Evolutionary conservation across 306 rosid genomes (phyloP), one percentile per base, ranked within the genome.

Genomic region (Clitoria ternatea): DNA sequence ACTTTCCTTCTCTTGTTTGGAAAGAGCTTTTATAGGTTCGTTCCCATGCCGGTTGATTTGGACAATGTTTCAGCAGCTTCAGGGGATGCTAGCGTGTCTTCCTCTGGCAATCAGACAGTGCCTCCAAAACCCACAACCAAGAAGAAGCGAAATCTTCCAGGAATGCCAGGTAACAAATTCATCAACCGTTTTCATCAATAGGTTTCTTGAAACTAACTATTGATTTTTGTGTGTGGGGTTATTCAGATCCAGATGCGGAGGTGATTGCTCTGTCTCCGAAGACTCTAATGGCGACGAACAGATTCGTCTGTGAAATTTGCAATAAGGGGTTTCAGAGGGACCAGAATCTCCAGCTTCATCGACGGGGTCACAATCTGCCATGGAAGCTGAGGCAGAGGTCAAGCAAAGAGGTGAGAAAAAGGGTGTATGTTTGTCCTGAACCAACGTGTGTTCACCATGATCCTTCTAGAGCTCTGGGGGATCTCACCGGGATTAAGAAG

Each of bases 111-210:
- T 71, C 85, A 73, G 61, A 81, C 95, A n/a, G n/a, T n/a, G n/a
- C n/a, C n/a, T n/a, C n/a, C n/a, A 19, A 83, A 77, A 49, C 72
- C 86, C 59, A 59, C 83, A 10, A 36, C 87, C 33, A 92, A 90
- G 88, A 92, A 83, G 73, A 92, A 90, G 79, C 72, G 98, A 63
- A 92, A 80, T 74, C 87, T 89, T 4, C 98, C 98, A 0, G 98
- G 98, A 84, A 92, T 90, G 98, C 98, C 98, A 70, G 98, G 96
- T 92, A 64, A 8, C n/a, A n/a, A n/a, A n/a, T n/a, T n/a, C n/a
- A n/a, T n/a, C n/a, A n/a, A n/a, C n/a, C n/a, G n/a, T n/a, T n/a
- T n/a, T n/a, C n/a, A n/a, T n/a, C n/a, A n/a, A n/a, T n/a, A n/a
- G n/a, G n/a, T n/a, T n/a, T n/a, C n/a, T n/a, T n/a, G n/a, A n/a